phyloP scores from a whole-genome alignment of 192 early-diverging fungal genomes.

The Spizellomyces sp. region DNA sequence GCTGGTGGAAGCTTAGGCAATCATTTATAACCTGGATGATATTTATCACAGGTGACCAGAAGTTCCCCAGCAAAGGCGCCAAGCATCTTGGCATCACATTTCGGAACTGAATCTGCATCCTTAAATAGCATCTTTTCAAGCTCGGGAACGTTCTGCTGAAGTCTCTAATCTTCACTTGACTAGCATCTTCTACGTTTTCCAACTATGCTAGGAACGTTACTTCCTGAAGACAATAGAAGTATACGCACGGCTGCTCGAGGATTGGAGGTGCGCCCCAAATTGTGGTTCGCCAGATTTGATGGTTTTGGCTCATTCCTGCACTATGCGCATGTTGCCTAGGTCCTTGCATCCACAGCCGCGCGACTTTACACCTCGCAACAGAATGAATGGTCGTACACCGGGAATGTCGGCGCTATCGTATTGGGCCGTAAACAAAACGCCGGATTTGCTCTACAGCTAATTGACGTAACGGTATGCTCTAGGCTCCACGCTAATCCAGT shows the following conservation, averaged over 20 bases:
- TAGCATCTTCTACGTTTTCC: background rate
- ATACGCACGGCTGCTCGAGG: slow-evolving; percentile 5
- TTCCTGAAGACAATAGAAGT: slow-evolving; percentile 10
- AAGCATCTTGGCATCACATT: no score
- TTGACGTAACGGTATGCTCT: slow-evolving; percentile 41
- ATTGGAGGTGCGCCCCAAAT: background rate
- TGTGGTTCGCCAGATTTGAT: background rate
- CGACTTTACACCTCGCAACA: slow-evolving; percentile 47
- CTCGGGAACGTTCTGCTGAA: no score
- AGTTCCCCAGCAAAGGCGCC: no score
- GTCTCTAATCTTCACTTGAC: background rate
- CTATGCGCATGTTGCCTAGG: slow-evolving; percentile 9
- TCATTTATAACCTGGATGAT: no score
- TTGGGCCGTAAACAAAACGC: slow-evolving; percentile 12
- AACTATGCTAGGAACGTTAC: slow-evolving; percentile 17
- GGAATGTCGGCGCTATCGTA: slow-evolving; percentile 43
- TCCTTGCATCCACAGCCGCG: slow-evolving; percentile 39
- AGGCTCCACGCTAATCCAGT: background rate
- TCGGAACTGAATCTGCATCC: no score
- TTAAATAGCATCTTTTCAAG: no score
- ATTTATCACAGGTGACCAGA: no score
- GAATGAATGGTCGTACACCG: slow-evolving; percentile 29
- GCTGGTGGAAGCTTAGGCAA: no score
- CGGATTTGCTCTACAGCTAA: slow-evolving; percentile 32
- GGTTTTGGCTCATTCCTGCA: background rate